A percentile compares a stretch with the other conserved stretches of the same genome.
These are phyloP conservation scores for Lolium multiflorum DNA, from an alignment of 176 grass and related monocot species.

Conservation along the genomic window DNA sequence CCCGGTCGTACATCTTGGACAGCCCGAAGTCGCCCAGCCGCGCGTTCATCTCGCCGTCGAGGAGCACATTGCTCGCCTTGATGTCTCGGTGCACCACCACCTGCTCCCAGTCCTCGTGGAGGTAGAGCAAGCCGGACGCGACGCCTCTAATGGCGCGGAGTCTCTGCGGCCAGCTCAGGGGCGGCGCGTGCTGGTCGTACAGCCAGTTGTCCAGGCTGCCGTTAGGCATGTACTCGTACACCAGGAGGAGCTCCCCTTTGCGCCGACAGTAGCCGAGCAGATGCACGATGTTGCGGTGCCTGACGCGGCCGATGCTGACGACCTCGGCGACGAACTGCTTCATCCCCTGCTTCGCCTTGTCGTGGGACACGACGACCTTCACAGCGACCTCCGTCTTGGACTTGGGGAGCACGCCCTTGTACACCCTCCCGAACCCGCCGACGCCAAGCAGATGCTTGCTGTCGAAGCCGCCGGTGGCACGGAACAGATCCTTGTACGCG, in stretches of 20 bases:
- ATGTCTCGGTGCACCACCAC: constrained; percentile 39
- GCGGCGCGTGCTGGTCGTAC: constrained; percentile 26
- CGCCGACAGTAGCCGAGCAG: constrained; percentile 64
- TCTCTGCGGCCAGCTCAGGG: constrained; percentile 50
- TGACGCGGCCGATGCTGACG: constrained; percentile 55
- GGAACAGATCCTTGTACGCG: constrained; percentile 75
- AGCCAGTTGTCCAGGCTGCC: constrained; percentile 64
- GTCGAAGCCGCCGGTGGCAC: constrained; percentile 46
- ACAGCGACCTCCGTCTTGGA: constrained; percentile 33
- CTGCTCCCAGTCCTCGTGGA: constrained; percentile 60
- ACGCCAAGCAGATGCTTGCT: constrained; percentile 42
- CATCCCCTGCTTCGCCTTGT: constrained; percentile 46
- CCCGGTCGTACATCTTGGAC: not conserved
- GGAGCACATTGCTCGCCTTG: no score
- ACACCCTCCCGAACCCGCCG: constrained; percentile 58
- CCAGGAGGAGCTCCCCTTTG: constrained; percentile 49
- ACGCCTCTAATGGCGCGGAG: constrained; percentile 43
- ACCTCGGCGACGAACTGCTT: constrained; percentile 58
- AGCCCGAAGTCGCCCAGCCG: no score
- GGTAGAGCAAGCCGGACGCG: constrained; percentile 48
- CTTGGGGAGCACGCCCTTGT: constrained; percentile 46
- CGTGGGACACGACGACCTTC: constrained; percentile 34
- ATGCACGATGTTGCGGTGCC: constrained; percentile 59
- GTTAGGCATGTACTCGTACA: constrained; percentile 66
- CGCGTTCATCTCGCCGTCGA: no score